A percentile compares a stretch with the other conserved stretches of the same genome.
phyloP scores from a whole-genome alignment of 2,329 filamentous ascomycete genomes.

The Drechslerella coelobrocha region DNA sequence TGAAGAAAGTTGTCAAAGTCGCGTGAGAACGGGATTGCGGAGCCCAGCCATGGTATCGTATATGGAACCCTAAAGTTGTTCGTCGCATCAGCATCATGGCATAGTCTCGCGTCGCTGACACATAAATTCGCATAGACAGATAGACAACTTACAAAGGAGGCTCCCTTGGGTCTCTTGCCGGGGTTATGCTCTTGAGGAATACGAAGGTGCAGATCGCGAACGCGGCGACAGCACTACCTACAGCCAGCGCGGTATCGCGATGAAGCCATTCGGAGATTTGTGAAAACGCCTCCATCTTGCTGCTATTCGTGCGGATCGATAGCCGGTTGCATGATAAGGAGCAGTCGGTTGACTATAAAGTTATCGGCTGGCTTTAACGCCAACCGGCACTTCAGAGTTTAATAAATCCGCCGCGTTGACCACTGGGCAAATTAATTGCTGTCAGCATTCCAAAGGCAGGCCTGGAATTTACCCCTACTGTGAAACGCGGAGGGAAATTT shows the following conservation, averaged over 20 bases:
- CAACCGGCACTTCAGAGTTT: no score
- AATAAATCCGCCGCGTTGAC: no score
- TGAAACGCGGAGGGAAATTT: no score
- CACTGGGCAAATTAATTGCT: no score
- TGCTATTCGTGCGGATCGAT: no score
- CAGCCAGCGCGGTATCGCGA: constrained; percentile 14
- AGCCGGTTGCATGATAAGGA: not conserved
- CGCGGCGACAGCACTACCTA: constrained; percentile 25
- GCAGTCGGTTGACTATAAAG: not conserved
- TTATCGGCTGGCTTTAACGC: no score
- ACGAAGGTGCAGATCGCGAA: constrained; percentile 13
- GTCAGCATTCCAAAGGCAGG: no score
- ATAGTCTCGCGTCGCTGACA: no score
- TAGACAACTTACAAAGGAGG: constrained; percentile 25
- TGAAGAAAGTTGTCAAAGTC: constrained; percentile 27
- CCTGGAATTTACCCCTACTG: no score
- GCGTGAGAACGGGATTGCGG: constrained; percentile 25
- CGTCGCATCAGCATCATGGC: not conserved
- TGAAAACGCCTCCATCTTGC: not conserved
- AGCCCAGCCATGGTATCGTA: constrained; percentile 40
- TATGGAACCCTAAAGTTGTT: constrained; percentile 26
- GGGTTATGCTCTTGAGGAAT: constrained; percentile 12
- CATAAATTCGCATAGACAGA: no score
- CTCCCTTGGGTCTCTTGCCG: constrained; percentile 20
- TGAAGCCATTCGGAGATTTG: constrained; percentile 17